Evolutionary conservation across 208 protist species (phyloP).

Genomic region (Lotmaria passim): DNA sequence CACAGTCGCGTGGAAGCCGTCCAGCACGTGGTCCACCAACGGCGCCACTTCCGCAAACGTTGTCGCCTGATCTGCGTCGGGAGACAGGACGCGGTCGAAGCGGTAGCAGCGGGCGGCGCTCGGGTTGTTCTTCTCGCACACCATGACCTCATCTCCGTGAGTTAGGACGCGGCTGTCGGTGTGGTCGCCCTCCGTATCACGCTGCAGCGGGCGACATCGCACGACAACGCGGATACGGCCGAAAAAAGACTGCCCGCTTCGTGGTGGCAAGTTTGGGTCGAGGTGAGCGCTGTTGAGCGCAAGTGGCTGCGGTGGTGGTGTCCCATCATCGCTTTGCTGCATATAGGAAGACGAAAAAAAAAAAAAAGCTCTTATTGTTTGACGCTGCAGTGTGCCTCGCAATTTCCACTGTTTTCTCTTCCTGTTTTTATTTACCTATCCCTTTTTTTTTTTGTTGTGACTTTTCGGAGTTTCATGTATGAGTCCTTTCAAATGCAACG

Average conservation of each 20-base stretch:
- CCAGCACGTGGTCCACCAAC: conserved; percentile 84
- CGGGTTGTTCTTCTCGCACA: conserved; percentile 20
- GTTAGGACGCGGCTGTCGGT: conserved; percentile 46
- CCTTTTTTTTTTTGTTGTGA: too few relatives aligned
- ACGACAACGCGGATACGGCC: conserved; percentile 66
- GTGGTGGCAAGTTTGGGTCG: not conserved
- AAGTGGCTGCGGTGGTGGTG: not conserved
- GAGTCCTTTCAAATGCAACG: too few relatives aligned
- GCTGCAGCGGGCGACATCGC: conserved; percentile 67
- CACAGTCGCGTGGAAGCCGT: conserved; percentile 87
- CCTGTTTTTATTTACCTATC: too few relatives aligned
- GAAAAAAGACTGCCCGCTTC: conserved; percentile 5
- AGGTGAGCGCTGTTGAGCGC: not conserved
- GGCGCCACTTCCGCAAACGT: conserved; percentile 72
- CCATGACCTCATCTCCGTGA: conserved; percentile 39
- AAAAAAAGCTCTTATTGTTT: not conserved
- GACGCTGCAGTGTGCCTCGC: too few relatives aligned
- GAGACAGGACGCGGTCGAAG: conserved; percentile 79
- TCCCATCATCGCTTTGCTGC: not conserved
- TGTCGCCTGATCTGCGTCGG: conserved; percentile 54
- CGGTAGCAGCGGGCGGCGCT: conserved; percentile 54
- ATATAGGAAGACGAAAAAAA: not conserved
- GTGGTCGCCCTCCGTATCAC: conserved; percentile 37
- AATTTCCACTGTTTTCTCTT: too few relatives aligned
- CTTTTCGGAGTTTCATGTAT: too few relatives aligned